These are phyloP conservation scores for Gastrodia elata DNA, from an alignment of 106 monocot genomes.

Conservation along the genomic window DNA sequence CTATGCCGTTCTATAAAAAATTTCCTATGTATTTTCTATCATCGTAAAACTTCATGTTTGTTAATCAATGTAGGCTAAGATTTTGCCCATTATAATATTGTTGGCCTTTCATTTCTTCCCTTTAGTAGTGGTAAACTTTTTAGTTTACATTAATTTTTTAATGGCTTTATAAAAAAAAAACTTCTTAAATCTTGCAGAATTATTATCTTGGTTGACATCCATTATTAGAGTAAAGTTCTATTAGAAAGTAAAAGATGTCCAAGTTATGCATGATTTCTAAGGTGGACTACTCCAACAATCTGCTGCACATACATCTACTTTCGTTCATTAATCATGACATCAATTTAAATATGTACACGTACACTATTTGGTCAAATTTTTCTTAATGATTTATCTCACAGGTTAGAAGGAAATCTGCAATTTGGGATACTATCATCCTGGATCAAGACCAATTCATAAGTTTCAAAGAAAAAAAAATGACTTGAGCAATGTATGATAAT, in stretches of 20 bases:
- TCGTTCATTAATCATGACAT: neutral
- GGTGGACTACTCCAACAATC: neutral
- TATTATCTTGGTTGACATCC: neutral
- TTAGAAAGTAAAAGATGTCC: neutral
- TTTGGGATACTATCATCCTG: neutral
- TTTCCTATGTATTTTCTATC: too few relatives aligned
- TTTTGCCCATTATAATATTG: too few relatives aligned
- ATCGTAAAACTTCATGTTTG: too few relatives aligned
- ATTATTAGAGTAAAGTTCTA: neutral
- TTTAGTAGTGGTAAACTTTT: too few relatives aligned
- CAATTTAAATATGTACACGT: neutral
- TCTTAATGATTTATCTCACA: neutral
- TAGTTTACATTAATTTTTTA: too few relatives aligned
- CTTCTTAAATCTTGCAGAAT: neutral
- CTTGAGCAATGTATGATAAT: constrained; percentile 59
- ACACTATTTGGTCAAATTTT: too few relatives aligned
- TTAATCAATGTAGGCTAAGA: too few relatives aligned
- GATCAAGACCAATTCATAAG: neutral
- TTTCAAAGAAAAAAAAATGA: constrained; percentile 8
- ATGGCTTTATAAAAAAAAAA: too few relatives aligned
- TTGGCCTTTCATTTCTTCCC: too few relatives aligned
- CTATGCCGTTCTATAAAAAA: too few relatives aligned
- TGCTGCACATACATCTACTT: neutral
- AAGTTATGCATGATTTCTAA: neutral
- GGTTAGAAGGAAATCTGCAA: neutral